Conservation (phyloP, 495 filamentous ascomycete genomes). For the Talaromyces stipitatus region DNA sequence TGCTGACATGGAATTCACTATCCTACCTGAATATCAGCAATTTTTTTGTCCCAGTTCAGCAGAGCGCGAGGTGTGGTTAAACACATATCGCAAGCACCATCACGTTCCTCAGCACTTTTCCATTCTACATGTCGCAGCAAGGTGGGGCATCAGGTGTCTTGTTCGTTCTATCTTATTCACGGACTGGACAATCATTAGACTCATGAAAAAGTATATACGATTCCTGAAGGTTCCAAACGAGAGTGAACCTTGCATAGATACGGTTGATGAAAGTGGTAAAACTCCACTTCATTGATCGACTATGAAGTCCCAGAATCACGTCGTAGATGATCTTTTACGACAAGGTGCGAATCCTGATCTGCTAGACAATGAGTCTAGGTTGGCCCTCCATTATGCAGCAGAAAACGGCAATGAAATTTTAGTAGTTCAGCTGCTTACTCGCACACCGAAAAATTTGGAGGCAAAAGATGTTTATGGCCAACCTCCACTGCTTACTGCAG, state of each 20-base stretch:
- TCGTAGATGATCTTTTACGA: background rate
- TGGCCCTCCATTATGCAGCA: background rate
- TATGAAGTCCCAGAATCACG: background rate
- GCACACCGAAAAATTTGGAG: background rate
- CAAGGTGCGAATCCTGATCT: background rate
- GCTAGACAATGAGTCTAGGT: background rate
- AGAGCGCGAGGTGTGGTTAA: slow-evolving; percentile 3
- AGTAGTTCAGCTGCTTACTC: background rate
- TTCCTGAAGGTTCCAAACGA: background rate
- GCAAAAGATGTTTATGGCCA: slow-evolving; percentile 1
- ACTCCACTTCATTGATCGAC: slow-evolving; percentile 2
- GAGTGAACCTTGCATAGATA: background rate
- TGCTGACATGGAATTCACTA: background rate
- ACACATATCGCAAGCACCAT: slow-evolving; percentile 1
- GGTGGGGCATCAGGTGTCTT: slow-evolving; percentile 7
- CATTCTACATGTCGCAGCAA: slow-evolving; percentile 9
- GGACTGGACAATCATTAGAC: background rate
- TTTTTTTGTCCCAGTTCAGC: slow-evolving; percentile 1
- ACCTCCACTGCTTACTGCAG: background rate
- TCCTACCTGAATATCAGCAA: slow-evolving; percentile 1
- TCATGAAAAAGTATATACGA: background rate
- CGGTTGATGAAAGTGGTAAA: background rate
- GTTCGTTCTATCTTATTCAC: background rate
- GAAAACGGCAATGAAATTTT: background rate
- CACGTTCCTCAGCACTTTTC: background rate